Evolutionary conservation across 129 eudicot genomes (phyloP).

Genomic region (Ambrosia trifida): DNA sequence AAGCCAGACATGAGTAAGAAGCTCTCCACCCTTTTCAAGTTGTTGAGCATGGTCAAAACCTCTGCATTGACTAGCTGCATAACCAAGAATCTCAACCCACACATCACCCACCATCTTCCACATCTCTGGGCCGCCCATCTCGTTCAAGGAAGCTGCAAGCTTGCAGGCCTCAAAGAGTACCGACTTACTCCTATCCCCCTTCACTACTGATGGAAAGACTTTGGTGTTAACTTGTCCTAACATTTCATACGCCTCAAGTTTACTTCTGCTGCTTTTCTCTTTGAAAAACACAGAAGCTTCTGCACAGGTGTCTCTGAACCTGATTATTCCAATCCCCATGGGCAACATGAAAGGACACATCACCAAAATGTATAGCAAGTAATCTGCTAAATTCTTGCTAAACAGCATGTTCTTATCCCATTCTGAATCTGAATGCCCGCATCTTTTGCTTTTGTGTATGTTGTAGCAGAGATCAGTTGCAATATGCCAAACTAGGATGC

Average conservation of each 20-base stretch:
- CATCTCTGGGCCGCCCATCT: constrained; percentile 7
- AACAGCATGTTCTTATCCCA: constrained; percentile 15
- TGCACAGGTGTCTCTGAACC: constrained; percentile 47
- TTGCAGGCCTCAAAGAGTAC: constrained; percentile 47
- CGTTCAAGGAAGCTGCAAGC: constrained; percentile 33
- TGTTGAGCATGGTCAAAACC: constrained; percentile 49
- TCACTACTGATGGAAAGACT: constrained; percentile 39
- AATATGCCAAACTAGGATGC: constrained; percentile 42
- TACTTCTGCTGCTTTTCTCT: constrained; percentile 24
- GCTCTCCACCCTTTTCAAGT: constrained; percentile 44
- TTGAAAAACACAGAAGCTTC: constrained; percentile 41
- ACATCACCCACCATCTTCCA: constrained; percentile 41
- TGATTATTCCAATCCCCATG: constrained; percentile 52
- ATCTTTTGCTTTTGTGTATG: not conserved
- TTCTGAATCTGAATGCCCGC: constrained; percentile 1
- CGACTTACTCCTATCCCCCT: constrained; percentile 54
- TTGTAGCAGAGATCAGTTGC: constrained; percentile 37
- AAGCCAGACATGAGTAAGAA: too few species aligned
- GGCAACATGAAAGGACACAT: constrained; percentile 57
- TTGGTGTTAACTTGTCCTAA: constrained; percentile 36
- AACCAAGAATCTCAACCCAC: constrained; percentile 48
- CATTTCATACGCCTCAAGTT: constrained; percentile 30
- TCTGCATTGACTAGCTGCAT: constrained; percentile 48
- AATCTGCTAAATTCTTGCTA: constrained; percentile 38
- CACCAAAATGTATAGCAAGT: constrained; percentile 48